Conservation (phyloP, 345 rosid genomes). For the Eucalyptus cloeziana region DNA sequence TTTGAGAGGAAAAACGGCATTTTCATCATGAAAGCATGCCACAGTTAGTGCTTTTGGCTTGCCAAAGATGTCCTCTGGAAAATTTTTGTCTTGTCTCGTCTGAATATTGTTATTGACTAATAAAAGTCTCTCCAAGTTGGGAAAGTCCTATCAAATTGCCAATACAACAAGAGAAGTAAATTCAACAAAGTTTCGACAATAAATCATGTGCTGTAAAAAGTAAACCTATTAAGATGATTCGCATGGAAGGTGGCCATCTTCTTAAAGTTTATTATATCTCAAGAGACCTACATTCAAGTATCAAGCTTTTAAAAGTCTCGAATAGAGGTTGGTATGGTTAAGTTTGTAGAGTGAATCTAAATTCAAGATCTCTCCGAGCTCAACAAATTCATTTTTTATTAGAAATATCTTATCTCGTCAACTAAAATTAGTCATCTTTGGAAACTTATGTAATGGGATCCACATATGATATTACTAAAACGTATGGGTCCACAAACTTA, state of each 20-base stretch:
- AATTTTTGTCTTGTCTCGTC: too few relatives aligned
- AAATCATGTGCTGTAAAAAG: not conserved
- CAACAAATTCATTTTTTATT: not conserved
- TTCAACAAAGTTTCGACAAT: not conserved
- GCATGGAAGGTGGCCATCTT: not conserved
- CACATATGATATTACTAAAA: not conserved
- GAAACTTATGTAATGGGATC: not conserved
- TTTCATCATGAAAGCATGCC: not conserved
- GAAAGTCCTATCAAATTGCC: not conserved
- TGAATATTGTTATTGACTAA: not conserved
- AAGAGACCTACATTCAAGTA: not conserved
- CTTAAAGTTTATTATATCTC: not conserved
- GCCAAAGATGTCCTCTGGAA: not conserved
- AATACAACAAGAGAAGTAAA: not conserved
- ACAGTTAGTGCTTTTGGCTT: not conserved
- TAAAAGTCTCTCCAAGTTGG: too few relatives aligned
- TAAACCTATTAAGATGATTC: not conserved
- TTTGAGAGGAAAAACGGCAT: fast-evolving
- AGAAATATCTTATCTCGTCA: not conserved
- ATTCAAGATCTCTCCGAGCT: not conserved
- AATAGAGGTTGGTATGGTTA: not conserved
- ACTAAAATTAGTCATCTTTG: not conserved
- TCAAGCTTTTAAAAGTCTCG: not conserved
- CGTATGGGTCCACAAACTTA: not conserved
- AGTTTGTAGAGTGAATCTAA: not conserved